Conservation (phyloP, 805 yeast species). For the Peterozyma toletana region DNA sequence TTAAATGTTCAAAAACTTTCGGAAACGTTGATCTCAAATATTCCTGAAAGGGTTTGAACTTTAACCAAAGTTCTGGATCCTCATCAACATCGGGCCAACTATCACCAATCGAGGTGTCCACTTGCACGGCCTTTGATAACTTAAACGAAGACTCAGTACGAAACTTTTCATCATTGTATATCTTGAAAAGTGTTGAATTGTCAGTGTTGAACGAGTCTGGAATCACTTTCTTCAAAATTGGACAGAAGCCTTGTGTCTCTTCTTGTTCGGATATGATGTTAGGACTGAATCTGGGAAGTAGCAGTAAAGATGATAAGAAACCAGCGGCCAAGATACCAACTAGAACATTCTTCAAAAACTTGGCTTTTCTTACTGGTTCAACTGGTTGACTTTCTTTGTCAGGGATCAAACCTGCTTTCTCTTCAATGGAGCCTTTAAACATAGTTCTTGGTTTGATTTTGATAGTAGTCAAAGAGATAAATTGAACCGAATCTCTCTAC, state of each 20-base stretch:
- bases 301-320: no score
- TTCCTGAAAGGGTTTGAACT: constrained; percentile 40
- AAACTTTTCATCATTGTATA: constrained; percentile 22
- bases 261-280: no score
- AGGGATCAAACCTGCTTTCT: no score
- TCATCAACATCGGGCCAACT: constrained; percentile 34
- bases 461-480: no score
- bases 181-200: constrained; percentile 3
- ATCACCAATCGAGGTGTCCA: constrained; percentile 50
- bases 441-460: no score
- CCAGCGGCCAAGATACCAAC: no score
- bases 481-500: no score
- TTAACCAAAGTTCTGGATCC: constrained; percentile 43
- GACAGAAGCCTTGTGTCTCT: neutral
- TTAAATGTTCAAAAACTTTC: constrained; percentile 39
- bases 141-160: constrained; percentile 29
- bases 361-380: no score
- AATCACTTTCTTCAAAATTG: constrained; percentile 1
- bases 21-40: constrained; percentile 55
- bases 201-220: constrained; percentile 3
- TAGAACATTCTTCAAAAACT: no score
- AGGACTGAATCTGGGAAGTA: no score
- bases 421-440: no score
- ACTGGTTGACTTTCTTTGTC: no score
- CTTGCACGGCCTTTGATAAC: constrained; percentile 41